Base-by-base conservation (phyloP, 1,284 basidiomycete genomes). In the Stereum hirsutum region DNA sequence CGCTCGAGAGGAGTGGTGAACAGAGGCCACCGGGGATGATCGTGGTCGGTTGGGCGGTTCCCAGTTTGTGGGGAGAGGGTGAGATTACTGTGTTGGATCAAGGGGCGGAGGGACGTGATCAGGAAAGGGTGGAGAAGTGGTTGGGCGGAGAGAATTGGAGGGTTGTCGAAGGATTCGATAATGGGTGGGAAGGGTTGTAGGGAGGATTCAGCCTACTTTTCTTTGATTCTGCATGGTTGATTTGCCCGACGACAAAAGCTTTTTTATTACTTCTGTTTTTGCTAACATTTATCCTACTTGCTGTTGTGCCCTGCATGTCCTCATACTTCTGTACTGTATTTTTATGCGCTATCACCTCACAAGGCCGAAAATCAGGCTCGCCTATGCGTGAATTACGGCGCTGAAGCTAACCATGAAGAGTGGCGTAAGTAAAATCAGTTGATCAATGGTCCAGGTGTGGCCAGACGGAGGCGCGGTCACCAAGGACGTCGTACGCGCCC, bases 1-100 rank as follows among this genome's bases (percentile, higher is more conserved):
- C 88, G 0, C 59, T 98, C 54, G 81, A 85, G 47, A 75, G 72
- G 43, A 65, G 70, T 5, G 89, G 90, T 4, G 89, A 93, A 53
- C 92, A 97, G 59, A 66, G 94, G 21, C 93, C 94, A 5, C 95
- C 95, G 0, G 94, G 92, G 2, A 94, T 99, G 87, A 86, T 98
- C 56, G 73, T 97, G 20, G 75, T 99, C 47, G 94, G 95, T 0
- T 98, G 94, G 94, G 74, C 84, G n/a, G 79, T 83, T 8, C 54
- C 81, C 47, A 74, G 78, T 17, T 59, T 87, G 38, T 74, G 74
- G 68, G 69, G 63, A 1, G 54, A 55, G 44, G 82, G 73, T 5
- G 75, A 78, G 54, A 65, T 72, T 42, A 59, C 53, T 14, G 69
- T 79, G 28, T 59, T 79, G 47, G 73, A 74, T 49, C 72, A 73